Evolutionary conservation across 352 stramenopile species (phyloP).

Genomic region (Pythium phragmitis): DNA sequence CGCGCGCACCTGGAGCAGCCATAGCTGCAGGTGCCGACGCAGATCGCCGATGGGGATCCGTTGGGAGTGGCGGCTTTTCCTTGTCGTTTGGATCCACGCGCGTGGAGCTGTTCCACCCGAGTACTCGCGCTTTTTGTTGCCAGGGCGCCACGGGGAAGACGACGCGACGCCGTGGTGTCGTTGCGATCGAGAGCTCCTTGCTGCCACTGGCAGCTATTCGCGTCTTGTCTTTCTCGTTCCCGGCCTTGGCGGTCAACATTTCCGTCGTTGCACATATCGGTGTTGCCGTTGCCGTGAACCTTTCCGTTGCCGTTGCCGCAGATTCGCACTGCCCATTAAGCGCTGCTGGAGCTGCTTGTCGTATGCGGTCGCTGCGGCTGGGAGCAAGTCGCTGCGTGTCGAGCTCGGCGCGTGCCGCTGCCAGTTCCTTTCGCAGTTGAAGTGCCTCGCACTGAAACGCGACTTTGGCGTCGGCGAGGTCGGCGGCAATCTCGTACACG

Average conservation of each 20-base stretch:
- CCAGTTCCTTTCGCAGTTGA: conserved; percentile 1
- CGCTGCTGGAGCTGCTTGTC: no score
- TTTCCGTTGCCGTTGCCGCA: no score
- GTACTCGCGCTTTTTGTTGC: background rate
- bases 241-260: no score
- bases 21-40: background rate
- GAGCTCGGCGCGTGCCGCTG: background rate
- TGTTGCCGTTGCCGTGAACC: no score
- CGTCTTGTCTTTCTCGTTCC: no score
- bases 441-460: conserved; percentile 12
- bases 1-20: background rate
- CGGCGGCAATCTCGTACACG: conserved; percentile 18
- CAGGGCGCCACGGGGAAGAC: background rate
- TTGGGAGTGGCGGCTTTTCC: no score
- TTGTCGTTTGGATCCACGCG: background rate
- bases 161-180: no score
- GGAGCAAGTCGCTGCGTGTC: background rate
- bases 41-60: background rate
- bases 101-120: background rate
- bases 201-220: no score
- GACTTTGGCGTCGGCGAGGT: conserved; percentile 15
- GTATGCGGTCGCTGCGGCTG: background rate
- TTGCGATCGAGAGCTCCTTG: no score
- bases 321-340: no score
- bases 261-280: no score